These are phyloP conservation scores for Venturia nashicola DNA, from an alignment of 2,329 filamentous ascomycete genomes.

Conservation along the genomic window DNA sequence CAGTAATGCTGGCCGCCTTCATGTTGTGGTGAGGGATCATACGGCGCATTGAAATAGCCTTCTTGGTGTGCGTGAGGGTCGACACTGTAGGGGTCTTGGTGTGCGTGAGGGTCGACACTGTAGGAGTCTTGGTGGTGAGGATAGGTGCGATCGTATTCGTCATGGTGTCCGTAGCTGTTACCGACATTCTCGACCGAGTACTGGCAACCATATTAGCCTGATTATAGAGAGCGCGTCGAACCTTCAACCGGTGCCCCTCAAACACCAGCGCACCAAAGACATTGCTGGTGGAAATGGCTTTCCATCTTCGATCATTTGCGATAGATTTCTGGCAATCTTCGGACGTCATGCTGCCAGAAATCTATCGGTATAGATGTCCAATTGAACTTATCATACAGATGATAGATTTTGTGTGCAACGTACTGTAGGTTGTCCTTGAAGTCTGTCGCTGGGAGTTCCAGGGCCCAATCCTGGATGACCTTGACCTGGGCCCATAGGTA, in stretches of 20 bases:
- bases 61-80: slow-evolving; percentile 81
- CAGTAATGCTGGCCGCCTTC: slow-evolving; percentile 41
- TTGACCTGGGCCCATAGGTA: slow-evolving; percentile 48
- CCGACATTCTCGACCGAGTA: slow-evolving; percentile 60
- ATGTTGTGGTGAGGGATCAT: slow-evolving; percentile 55
- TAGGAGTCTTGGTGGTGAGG: slow-evolving; percentile 30
- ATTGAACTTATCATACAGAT: neutral
- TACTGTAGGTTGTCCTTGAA: slow-evolving; percentile 58
- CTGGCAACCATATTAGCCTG: slow-evolving; percentile 23
- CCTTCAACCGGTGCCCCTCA: slow-evolving; percentile 11
- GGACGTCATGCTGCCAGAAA: neutral
- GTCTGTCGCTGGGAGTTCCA: slow-evolving; percentile 57
- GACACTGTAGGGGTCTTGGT: slow-evolving; percentile 48
- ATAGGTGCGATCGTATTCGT: slow-evolving; percentile 44
- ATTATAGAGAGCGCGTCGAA: neutral
- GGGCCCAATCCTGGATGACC: slow-evolving; percentile 21
- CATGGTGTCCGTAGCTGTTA: slow-evolving; percentile 50
- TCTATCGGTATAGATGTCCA: neutral
- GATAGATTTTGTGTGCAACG: neutral
- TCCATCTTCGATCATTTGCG: neutral
- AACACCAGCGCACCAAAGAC: neutral
- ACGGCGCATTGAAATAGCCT: slow-evolving; percentile 72
- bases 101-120: slow-evolving; percentile 64
- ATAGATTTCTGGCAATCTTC: neutral
- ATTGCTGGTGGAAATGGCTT: neutral